phyloP scores from a whole-genome alignment of 176 grass and related monocot genomes.

The Oryza meyeriana region DNA sequence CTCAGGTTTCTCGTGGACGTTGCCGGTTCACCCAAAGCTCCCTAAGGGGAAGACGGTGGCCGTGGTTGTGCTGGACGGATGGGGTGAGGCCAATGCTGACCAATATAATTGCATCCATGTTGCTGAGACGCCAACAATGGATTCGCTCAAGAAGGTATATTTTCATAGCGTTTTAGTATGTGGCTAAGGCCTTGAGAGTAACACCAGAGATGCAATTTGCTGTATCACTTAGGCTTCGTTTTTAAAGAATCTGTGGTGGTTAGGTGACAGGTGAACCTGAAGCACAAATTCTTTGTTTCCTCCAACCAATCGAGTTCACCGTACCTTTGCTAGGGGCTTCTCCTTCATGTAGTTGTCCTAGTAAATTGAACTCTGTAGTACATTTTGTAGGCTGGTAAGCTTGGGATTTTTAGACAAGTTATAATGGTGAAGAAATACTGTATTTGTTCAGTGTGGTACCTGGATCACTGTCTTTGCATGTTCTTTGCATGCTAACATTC shows the following conservation, averaged over 20 bases:
- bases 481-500: background rate
- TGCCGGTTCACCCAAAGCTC: conserved; percentile 72
- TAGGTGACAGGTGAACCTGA: background rate
- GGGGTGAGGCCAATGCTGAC: conserved; percentile 86
- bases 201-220: background rate
- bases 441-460: background rate
- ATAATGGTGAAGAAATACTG: background rate
- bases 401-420: background rate
- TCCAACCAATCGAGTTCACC: background rate
- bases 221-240: background rate
- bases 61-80: conserved; percentile 82
- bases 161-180: background rate
- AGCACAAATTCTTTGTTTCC: background rate
- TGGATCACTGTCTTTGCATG: background rate
- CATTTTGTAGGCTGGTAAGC: background rate
- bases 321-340: background rate
- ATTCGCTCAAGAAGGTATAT: conserved; percentile 90
- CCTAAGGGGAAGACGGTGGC: conserved; percentile 82
- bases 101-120: conserved; percentile 91
- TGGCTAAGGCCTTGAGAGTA: background rate
- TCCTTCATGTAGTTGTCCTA: background rate
- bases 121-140: conserved; percentile 82
- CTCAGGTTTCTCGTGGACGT: conserved; percentile 45
- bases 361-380: background rate
- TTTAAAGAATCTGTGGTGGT: background rate